Conservation (phyloP, 2,329 filamentous ascomycete species). For the Cercospora sp. region DNA sequence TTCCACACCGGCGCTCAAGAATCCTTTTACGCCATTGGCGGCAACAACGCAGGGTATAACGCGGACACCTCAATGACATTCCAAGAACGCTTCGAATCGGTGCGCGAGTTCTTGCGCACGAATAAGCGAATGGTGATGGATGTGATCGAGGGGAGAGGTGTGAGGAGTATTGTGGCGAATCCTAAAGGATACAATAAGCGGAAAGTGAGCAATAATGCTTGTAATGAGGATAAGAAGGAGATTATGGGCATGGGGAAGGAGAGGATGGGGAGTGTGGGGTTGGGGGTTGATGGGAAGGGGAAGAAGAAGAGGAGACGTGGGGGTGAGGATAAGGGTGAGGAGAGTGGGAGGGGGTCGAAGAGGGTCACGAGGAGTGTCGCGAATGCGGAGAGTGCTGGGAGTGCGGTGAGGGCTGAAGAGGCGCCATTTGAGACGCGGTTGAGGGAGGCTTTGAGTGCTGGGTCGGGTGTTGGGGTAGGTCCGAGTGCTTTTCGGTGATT, state of each 20-base stretch:
- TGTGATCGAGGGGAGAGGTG: constrained; percentile 29
- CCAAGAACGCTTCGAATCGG: constrained; percentile 17
- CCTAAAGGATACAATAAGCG: constrained; percentile 24
- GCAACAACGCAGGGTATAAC: constrained; percentile 23
- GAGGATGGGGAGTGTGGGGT: background rate
- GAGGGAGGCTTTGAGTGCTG: constrained; percentile 3
- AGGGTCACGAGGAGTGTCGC: background rate
- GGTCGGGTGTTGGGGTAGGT: background rate
- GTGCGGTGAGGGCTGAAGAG: background rate
- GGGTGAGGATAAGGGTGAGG: background rate
- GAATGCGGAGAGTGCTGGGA: background rate
- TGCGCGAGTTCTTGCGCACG: constrained; percentile 13
- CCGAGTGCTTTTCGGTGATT: background rate
- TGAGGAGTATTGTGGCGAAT: constrained; percentile 26
- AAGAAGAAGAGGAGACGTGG: constrained; percentile 7
- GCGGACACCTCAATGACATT: constrained; percentile 19
- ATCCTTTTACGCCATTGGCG: constrained; percentile 23
- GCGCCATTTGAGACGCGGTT: background rate
- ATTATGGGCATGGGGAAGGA: constrained; percentile 28
- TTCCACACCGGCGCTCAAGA: constrained; percentile 21
- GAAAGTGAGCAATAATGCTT: constrained; percentile 27
- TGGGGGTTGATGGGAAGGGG: constrained; percentile 7
- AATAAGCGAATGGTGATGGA: constrained; percentile 30
- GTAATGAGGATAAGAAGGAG: constrained; percentile 28
- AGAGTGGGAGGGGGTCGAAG: background rate